Evolutionary conservation across 345 rosid genomes (phyloP).

Genomic region (Mangifera indica): DNA sequence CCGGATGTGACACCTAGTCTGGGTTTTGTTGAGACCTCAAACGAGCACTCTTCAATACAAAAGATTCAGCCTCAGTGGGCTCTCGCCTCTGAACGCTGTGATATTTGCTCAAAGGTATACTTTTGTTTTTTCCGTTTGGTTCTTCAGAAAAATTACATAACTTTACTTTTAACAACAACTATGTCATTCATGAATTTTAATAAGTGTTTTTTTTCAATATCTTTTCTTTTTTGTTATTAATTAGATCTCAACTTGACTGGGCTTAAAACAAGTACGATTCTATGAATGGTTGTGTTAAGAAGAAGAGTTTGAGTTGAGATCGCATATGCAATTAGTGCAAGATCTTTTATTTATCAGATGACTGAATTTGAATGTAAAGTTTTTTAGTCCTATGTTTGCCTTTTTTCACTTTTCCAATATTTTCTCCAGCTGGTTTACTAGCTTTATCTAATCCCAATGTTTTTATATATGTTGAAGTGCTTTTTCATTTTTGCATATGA

Average conservation of each 20-base stretch:
- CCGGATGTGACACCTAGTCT: slow-evolving; percentile 14
- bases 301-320: no score
- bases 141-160: slow-evolving; percentile 9
- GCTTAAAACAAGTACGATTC: no score
- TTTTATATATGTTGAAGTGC: not conserved
- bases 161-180: not conserved
- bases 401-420: no score
- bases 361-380: no score
- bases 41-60: slow-evolving; percentile 94
- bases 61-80: slow-evolving; percentile 42
- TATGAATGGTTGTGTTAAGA: no score
- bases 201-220: not conserved
- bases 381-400: no score
- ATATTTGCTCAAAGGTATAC: slow-evolving; percentile 56
- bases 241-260: no score
- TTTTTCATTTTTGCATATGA: not conserved
- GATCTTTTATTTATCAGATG: no score
- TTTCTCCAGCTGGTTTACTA: no score
- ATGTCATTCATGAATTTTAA: not conserved
- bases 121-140: slow-evolving; percentile 13
- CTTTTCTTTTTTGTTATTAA: not conserved
- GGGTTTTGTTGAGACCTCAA: slow-evolving; percentile 41
- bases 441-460: not conserved
- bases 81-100: slow-evolving; percentile 33
- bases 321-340: no score